Conservation (phyloP, 2,329 filamentous ascomycete genomes). For the Paecilomyces formosus region DNA sequence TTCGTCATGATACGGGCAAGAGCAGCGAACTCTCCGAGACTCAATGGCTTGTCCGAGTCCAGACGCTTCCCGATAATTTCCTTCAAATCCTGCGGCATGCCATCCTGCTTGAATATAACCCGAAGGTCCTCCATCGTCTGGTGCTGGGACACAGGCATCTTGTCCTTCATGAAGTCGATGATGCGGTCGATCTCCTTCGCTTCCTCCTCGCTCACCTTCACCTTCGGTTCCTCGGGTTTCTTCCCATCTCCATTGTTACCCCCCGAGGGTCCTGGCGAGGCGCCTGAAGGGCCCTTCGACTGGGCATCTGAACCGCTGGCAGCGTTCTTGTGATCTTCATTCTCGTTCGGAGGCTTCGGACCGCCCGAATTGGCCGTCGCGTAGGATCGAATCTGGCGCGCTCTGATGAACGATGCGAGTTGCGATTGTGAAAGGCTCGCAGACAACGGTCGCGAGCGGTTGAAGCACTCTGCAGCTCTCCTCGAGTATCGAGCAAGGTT, state of each 20-base stretch:
- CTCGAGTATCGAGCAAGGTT: constrained; percentile 57
- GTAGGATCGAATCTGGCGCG: constrained; percentile 31
- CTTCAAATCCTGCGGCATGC: constrained; percentile 62
- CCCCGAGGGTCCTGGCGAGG: constrained; percentile 1
- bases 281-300: neutral
- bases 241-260: constrained; percentile 16
- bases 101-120: constrained; percentile 57
- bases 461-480: constrained; percentile 46
- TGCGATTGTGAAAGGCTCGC: constrained; percentile 30
- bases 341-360: constrained; percentile 36
- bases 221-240: constrained; percentile 32
- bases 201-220: constrained; percentile 47
- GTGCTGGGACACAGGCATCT: constrained; percentile 56
- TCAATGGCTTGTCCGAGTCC: constrained; percentile 39
- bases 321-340: constrained; percentile 13
- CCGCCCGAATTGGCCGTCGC: constrained; percentile 37
- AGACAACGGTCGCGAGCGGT: constrained; percentile 41
- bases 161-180: constrained; percentile 49
- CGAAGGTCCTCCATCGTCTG: constrained; percentile 53
- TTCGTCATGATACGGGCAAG: constrained; percentile 50
- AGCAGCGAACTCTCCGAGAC: constrained; percentile 53
- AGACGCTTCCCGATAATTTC: constrained; percentile 53
- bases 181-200: constrained; percentile 51
- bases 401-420: constrained; percentile 28
- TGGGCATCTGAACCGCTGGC: neutral